A percentile compares a stretch with the other conserved stretches of the same genome.
Evolutionary conservation across 2,329 filamentous ascomycete species (phyloP).

Genomic region (Kalaharituber pfeilii): DNA sequence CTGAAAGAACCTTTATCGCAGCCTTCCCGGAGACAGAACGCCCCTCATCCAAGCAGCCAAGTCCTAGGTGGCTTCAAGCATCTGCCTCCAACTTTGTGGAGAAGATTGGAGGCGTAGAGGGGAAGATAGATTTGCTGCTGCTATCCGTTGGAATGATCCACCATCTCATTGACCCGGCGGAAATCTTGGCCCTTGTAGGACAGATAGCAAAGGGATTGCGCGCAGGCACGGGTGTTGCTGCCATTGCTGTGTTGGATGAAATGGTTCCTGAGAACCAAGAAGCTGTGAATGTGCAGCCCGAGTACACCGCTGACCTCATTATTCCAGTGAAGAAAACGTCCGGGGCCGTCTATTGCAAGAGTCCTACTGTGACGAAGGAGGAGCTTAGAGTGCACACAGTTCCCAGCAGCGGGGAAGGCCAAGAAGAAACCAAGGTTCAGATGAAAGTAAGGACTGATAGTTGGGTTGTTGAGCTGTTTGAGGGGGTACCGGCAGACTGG

Average conservation of each 20-base stretch:
- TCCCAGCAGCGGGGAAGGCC: neutral
- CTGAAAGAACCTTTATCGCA: neutral
- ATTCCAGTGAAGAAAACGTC: neutral
- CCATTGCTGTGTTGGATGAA: neutral
- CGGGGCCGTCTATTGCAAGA: neutral
- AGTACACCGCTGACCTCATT: neutral
- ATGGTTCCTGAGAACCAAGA: neutral
- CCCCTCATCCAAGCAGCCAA: neutral
- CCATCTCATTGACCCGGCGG: neutral
- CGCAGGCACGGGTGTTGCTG: neutral
- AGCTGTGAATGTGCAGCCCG: neutral
- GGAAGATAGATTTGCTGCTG: neutral
- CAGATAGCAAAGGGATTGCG: neutral
- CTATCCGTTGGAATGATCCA: neutral
- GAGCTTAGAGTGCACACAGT: neutral
- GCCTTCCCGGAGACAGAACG: neutral
- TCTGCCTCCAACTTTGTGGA: neutral
- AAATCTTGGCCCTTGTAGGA: neutral
- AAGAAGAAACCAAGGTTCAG: neutral
- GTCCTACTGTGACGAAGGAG: neutral
- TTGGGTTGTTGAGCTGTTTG: neutral
- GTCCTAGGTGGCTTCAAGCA: neutral
- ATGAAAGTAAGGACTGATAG: neutral
- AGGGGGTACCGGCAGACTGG: neutral
- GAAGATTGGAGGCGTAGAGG: too few relatives aligned